Evolutionary conservation across 768 basidiomycete genomes (phyloP).

Genomic region (Mycena amicta): DNA sequence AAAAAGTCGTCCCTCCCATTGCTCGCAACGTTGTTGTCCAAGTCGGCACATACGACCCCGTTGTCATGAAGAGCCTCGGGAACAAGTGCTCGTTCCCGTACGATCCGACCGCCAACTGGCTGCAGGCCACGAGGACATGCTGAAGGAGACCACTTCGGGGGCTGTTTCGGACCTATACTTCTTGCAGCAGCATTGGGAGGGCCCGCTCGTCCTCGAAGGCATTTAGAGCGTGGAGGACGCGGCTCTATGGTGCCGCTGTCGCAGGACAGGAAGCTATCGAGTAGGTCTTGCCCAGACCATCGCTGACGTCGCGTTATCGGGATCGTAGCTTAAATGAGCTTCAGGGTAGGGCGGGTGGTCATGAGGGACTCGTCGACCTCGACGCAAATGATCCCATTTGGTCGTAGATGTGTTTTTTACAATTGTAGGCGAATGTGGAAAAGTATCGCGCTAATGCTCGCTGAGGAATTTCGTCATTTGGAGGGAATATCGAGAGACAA

Average conservation of each 20-base stretch:
- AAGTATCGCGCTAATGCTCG: not conserved
- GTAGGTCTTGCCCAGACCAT: constrained; percentile 69
- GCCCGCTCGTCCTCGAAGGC: constrained; percentile 76
- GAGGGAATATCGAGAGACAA: not conserved
- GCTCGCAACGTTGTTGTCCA: constrained; percentile 64
- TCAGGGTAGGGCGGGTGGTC: constrained; percentile 58
- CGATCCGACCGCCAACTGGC: constrained; percentile 47
- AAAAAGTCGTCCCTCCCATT: constrained; percentile 66
- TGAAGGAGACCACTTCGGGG: constrained; percentile 67
- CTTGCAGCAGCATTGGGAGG: constrained; percentile 74
- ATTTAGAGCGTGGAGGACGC: constrained; percentile 74
- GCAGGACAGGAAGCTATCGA: constrained; percentile 76
- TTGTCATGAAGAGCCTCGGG: constrained; percentile 66
- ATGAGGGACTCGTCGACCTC: constrained; percentile 51
- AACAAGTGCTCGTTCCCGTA: constrained; percentile 63
- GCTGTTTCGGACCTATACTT: constrained; percentile 59
- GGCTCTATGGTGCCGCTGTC: constrained; percentile 68
- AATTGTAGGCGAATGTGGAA: too few species aligned
- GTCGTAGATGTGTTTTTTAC: too few species aligned
- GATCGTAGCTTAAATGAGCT: constrained; percentile 61
- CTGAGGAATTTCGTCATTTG: not conserved
- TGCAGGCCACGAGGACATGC: constrained; percentile 54
- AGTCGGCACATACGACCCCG: constrained; percentile 73
- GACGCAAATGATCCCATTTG: too few species aligned
- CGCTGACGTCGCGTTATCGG: constrained; percentile 69